Percentiles rank a stretch among this genome's conserved stretches.
These are phyloP conservation scores for Penicillium paradoxum DNA, from an alignment of 495 filamentous ascomycete species.

Conservation along the genomic window DNA sequence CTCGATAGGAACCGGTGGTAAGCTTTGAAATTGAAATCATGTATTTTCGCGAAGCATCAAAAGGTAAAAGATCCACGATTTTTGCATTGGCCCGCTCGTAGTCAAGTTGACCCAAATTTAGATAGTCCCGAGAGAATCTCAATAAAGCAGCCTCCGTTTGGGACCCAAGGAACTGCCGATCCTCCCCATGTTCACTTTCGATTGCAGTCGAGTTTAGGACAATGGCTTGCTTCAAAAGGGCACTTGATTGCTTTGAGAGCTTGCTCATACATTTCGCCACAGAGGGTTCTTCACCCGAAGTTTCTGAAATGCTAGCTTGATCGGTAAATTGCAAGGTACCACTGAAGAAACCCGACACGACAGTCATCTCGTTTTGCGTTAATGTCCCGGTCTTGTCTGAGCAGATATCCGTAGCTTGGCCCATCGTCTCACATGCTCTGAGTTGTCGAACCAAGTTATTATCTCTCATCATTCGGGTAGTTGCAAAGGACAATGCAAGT, in stretches of 20 bases:
- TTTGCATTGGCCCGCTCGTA: slow-evolving; percentile 45
- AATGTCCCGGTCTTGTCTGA: slow-evolving; percentile 58
- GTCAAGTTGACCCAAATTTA: slow-evolving; percentile 45
- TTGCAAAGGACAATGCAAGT: slow-evolving; percentile 49
- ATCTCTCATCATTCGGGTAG: slow-evolving; percentile 56
- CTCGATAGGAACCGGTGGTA: slow-evolving; percentile 44
- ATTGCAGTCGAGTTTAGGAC: slow-evolving; percentile 54
- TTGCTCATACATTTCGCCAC: background rate
- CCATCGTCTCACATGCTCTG: slow-evolving; percentile 56
- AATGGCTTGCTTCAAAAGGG: slow-evolving; percentile 34
- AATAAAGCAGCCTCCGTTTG: slow-evolving; percentile 58
- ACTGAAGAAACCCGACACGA: slow-evolving; percentile 49
- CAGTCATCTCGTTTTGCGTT: slow-evolving; percentile 56
- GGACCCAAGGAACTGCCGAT: slow-evolving; percentile 47
- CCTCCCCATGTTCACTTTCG: slow-evolving; percentile 47
- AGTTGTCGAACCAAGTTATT: slow-evolving; percentile 54
- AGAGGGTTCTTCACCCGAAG: background rate
- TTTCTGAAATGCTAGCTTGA: background rate
- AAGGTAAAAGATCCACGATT: slow-evolving; percentile 53
- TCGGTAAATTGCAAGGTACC: slow-evolving; percentile 13
- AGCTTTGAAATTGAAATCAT: slow-evolving; percentile 50
- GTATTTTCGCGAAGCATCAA: slow-evolving; percentile 56
- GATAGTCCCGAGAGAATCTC: slow-evolving; percentile 45
- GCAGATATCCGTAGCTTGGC: slow-evolving; percentile 55
- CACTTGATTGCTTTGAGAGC: background rate